These are phyloP conservation scores for Protomyces lactucae-debilis DNA, from an alignment of 1,139 yeast genomes.

Conservation along the genomic window DNA sequence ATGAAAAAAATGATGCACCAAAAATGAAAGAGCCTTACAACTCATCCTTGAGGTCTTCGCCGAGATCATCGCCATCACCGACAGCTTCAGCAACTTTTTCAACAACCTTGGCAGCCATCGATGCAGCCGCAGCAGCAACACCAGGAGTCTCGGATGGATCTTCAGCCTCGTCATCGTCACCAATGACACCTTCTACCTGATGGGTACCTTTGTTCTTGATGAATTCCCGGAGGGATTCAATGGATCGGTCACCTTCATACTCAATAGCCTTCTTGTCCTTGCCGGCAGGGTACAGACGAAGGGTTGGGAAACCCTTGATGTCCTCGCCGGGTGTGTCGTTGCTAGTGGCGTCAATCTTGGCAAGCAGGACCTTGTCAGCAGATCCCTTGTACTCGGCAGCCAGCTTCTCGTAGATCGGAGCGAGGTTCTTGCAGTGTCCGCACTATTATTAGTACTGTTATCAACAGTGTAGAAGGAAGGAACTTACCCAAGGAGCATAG, in stretches of 20 bases:
- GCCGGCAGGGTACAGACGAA: slow-evolving; percentile 89
- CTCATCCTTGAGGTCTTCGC: slow-evolving; percentile 31
- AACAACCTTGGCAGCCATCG: slow-evolving; percentile 30
- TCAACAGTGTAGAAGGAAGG: neutral
- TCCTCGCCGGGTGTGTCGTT: slow-evolving; percentile 70
- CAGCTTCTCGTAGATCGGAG: slow-evolving; percentile 57
- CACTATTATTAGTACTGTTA: slow-evolving; percentile 43
- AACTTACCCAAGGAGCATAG: slow-evolving; percentile 79
- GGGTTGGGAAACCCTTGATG: slow-evolving; percentile 89
- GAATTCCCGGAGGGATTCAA: slow-evolving; percentile 66
- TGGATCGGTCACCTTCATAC: slow-evolving; percentile 67
- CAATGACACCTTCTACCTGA: slow-evolving; percentile 42
- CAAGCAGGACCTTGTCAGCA: slow-evolving; percentile 42
- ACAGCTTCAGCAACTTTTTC: slow-evolving; percentile 39
- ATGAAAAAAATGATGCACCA: neutral
- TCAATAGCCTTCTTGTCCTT: slow-evolving; percentile 66
- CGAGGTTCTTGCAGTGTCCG: slow-evolving; percentile 95
- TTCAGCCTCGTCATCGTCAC: neutral
- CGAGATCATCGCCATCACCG: slow-evolving; percentile 41
- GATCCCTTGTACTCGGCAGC: slow-evolving; percentile 46
- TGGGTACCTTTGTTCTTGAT: slow-evolving; percentile 61
- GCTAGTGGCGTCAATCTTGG: slow-evolving; percentile 31
- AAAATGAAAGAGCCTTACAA: neutral
- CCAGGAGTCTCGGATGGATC: slow-evolving; percentile 13
- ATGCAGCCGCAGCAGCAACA: slow-evolving; percentile 30